Evolutionary conservation across 1,284 basidiomycete species (phyloP).

Genomic region (Ustilago esculenta): DNA sequence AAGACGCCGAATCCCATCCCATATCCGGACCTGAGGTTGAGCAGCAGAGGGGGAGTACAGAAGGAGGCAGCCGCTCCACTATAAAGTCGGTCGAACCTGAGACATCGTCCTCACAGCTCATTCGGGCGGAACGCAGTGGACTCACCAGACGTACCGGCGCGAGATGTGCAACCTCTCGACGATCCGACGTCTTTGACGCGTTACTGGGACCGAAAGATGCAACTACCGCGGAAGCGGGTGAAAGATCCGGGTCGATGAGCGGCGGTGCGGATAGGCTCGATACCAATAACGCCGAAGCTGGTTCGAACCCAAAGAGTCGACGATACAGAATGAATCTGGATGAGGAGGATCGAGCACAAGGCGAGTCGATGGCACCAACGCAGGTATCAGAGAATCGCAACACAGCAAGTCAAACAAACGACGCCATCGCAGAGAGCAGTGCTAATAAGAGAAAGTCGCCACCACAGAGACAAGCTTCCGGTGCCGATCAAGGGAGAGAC

Average conservation of each 20-base stretch:
- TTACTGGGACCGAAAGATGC: conserved; percentile 8
- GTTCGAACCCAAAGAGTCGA: conserved; percentile 23
- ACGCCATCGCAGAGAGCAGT: background rate
- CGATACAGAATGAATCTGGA: conserved; percentile 49
- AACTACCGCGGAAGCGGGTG: background rate
- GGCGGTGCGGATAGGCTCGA: background rate
- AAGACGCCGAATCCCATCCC: background rate
- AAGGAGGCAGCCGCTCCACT: too few species aligned
- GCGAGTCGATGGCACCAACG: conserved; percentile 8
- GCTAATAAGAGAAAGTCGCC: conserved; percentile 22
- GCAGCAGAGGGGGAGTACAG: too few species aligned
- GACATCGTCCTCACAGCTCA: conserved; percentile 13
- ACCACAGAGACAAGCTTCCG: conserved; percentile 3
- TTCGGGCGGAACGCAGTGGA: conserved; percentile 19
- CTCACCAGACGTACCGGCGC: conserved; percentile 38
- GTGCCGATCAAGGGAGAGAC: background rate
- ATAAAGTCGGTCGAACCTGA: too few species aligned
- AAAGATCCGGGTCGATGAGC: background rate
- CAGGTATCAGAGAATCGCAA: background rate
- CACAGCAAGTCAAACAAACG: background rate
- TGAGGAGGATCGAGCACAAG: conserved; percentile 36
- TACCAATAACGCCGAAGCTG: background rate
- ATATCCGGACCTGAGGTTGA: background rate
- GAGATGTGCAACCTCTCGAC: conserved; percentile 20
- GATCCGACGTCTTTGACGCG: conserved; percentile 47